Evolutionary conservation across 306 rosid genomes (phyloP).

Genomic region (Acmispon strigosus): DNA sequence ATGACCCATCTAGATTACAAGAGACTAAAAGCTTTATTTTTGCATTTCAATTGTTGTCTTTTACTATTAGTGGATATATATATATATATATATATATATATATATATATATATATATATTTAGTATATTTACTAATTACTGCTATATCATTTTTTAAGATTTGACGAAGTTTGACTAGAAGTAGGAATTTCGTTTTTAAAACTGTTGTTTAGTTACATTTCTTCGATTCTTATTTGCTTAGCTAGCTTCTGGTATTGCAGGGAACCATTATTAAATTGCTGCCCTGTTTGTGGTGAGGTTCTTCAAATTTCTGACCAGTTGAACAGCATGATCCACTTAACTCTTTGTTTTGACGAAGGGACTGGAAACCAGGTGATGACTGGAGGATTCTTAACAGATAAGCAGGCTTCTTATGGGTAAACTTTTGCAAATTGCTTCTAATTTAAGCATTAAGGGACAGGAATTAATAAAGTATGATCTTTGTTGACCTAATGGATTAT

Average conservation of each 20-base stretch:
- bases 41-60: neutral
- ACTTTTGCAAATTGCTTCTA: conserved; percentile 16
- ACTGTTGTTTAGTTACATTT: neutral
- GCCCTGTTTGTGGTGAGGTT: conserved; percentile 96
- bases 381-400: conserved; percentile 94
- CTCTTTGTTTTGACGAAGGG: conserved; percentile 93
- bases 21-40: conserved; percentile 6
- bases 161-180: conserved; percentile 3
- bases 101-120: no score
- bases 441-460: neutral
- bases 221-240: conserved; percentile 17
- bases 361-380: conserved; percentile 96
- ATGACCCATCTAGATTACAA: conserved; percentile 17
- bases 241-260: conserved; percentile 43
- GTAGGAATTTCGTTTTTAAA: neutral
- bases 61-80: neutral
- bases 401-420: conserved; percentile 92
- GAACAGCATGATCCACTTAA: conserved; percentile 71
- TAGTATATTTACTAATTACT: neutral
- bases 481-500: conserved; percentile 5
- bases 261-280: conserved; percentile 74
- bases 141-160: neutral
- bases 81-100: no score
- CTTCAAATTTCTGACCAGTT: conserved; percentile 72
- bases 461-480: neutral